These are phyloP conservation scores for Schizophyllum commune DNA, from an alignment of 1,284 basidiomycete species.

Conservation along the genomic window DNA sequence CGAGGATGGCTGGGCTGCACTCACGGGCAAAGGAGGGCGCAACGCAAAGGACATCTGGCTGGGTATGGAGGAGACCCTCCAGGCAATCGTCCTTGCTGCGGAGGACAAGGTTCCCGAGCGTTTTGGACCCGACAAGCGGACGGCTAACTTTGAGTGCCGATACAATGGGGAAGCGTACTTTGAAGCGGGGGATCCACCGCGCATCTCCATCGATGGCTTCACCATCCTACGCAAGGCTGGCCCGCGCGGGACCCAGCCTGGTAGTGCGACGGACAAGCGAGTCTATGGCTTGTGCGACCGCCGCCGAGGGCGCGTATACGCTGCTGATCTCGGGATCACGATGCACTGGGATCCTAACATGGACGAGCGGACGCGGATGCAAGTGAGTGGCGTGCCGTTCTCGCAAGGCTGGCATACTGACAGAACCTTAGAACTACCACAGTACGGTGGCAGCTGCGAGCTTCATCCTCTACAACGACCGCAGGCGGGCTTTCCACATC, in stretches of 20 bases:
- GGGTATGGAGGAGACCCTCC: not conserved
- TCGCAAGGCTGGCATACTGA: not conserved
- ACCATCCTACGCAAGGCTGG: not conserved
- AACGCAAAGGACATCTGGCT: not conserved
- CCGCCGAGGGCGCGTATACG: not conserved
- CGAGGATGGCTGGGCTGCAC: not conserved
- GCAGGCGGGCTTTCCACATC: not conserved
- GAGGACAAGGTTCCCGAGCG: not conserved
- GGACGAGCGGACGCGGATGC: not conserved
- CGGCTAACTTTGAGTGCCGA: not conserved
- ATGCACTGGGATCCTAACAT: not conserved
- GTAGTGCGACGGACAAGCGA: not conserved
- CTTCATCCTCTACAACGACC: not conserved
- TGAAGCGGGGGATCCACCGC: not conserved
- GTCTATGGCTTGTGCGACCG: not conserved
- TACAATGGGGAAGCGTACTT: not conserved
- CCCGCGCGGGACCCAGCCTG: not conserved
- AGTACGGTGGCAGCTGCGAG: not conserved
- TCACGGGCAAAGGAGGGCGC: not conserved
- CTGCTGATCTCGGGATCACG: not conserved
- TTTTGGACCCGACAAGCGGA: not conserved
- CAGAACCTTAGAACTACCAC: not conserved
- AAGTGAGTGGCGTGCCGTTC: not conserved
- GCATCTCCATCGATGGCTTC: not conserved
- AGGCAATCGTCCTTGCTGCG: not conserved